Base-by-base conservation (phyloP, 1,139 yeast species). In the Saccharomycopsis phalli region DNA sequence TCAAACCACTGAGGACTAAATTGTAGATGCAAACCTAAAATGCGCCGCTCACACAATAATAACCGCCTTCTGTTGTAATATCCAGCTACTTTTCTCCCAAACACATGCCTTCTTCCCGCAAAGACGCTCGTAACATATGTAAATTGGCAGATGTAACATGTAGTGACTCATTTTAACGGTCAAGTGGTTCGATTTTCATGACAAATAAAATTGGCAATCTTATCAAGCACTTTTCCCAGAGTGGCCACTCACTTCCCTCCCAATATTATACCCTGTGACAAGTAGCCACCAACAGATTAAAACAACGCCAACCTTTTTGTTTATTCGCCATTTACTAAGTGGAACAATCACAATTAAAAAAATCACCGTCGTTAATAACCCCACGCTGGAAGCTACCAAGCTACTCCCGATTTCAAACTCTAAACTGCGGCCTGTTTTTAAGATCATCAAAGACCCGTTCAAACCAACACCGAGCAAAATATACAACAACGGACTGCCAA, bases 401-500 rank as follows among this genome's bases (percentile, higher is more conserved):
- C 78, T 68, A 3, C 61, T 52, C 8, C 71, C 68, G 6, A 73
- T 56, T 4, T 65, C 62, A 27, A 78, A 62, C 8, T 59, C 53
- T 4, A 67, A 51, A 4, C 10, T 16, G 14, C 47, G 32, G 21
- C 50, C 51, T 5, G 49, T 49, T 5, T 50, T 45, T 3, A 60
- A 53, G 48, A 76, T 62, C 1, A 72, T 60, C 3, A 80, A 50
- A 27, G 82, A 52, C 0, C 91, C 84, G 49, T 81, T 78, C 8
- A 81, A 59, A 2, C 86, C 84, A 19, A 79, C 60, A 1, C 87
- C 87, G 4, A 78, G 57, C 4, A 79, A 56, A 30, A 79, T 64
- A 48, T 76, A 77, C 36, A 79, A 54, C 53, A 88, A 62, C 0
- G 97, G 97, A 1, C 95, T 88, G 1, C 96, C 97, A 58, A 87